Base-by-base conservation (phyloP, 345 rosid genomes). In the Salix udensis region DNA sequence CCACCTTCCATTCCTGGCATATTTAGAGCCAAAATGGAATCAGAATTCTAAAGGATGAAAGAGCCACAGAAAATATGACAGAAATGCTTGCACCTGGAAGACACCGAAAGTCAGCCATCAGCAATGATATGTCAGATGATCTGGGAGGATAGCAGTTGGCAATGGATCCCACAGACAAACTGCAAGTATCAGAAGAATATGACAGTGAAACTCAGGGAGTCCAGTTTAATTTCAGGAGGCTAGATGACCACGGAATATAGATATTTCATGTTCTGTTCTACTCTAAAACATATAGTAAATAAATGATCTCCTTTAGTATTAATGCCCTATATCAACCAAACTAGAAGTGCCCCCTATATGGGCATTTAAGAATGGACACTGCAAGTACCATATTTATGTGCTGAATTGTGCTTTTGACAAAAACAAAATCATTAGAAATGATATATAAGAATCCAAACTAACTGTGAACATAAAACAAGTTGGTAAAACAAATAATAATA, bases 91-190 rank as follows among this genome's bases (percentile, higher is more conserved):
- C 73, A 96, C 99, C 98, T 72, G 97, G 98, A 82, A 93, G 98
- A 86, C 98, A 92, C 23, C 94, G 90, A 82, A 93, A 88, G 83
- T 93, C 99, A 73, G 96, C 97, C 92, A 96, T 90, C 82, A 96
- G 83, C 85, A 93, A 85, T 60, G 92, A 89, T 73, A 78, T 75
- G 52, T 74, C 84, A 21, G 86, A 60, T 72, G 92, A 91, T 77
- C 85, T 80, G 72, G 92, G 89, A 61, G 94, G 94, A 81, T 85
- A 91, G 85, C 86, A 82, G 77, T 96, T 96, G 67, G 95, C 86
- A 82, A 93, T 80, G 78, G 91, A 88, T 83, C 99, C 99, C 71
- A 85, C 86, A 48, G 96, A 89, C 77, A 90, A 82, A 68, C 99
- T 96, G 92, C 85, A 85, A 78, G 67, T 64, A 58, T 65, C 66